These are phyloP conservation scores for Dactylonectria estremocensis DNA, from an alignment of 2,329 filamentous ascomycete species.

Conservation along the genomic window DNA sequence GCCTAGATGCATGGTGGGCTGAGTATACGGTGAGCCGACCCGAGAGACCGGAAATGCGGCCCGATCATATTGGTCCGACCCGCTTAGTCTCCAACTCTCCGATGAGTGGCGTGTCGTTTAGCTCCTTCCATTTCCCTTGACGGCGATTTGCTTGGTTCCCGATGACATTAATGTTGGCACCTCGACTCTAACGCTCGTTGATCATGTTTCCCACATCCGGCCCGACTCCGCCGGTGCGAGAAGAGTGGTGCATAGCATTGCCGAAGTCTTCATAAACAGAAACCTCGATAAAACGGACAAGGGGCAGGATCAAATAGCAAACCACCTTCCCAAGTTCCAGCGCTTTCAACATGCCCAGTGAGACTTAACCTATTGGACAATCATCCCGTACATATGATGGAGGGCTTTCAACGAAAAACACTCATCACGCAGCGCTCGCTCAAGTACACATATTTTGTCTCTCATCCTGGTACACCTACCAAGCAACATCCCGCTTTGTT, in stretches of 20 bases:
- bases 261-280: too few relatives aligned
- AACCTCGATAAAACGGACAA: too few relatives aligned
- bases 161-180: not conserved
- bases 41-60: constrained; percentile 2
- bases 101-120: not conserved
- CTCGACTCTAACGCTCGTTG: not conserved
- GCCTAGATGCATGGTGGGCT: not conserved
- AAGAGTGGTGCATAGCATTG: too few relatives aligned
- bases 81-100: not conserved
- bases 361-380: not conserved
- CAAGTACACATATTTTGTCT: constrained; percentile 24
- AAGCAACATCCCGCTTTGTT: constrained; percentile 20
- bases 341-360: not conserved
- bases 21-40: not conserved
- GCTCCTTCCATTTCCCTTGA: not conserved
- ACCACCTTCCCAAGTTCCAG: not conserved
- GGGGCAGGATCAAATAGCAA: too few relatives aligned
- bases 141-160: too few relatives aligned
- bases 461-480: not conserved
- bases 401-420: not conserved
- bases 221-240: not conserved
- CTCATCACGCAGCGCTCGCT: constrained; percentile 9
- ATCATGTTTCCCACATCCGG: not conserved
- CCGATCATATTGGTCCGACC: not conserved
- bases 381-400: constrained; percentile 6